These are phyloP conservation scores for Yamadazyma mexicana DNA, from an alignment of 1,139 yeast genomes.

Conservation along the genomic window DNA sequence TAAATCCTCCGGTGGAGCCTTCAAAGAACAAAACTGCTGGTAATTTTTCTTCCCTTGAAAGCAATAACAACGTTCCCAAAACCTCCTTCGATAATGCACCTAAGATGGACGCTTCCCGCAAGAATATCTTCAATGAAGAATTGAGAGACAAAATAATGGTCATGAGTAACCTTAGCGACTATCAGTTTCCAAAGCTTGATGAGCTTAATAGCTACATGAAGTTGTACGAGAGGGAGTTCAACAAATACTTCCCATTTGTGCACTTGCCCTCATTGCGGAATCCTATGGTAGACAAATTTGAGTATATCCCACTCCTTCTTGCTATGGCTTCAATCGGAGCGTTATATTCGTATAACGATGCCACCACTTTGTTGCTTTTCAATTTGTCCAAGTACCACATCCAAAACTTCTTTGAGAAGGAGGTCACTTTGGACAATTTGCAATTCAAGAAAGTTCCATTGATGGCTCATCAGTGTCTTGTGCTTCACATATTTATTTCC, in stretches of 20 bases:
- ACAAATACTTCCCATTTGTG: constrained; percentile 79
- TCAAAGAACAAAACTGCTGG: not conserved
- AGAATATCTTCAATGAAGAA: constrained; percentile 32
- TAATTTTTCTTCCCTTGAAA: not conserved
- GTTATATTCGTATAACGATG: constrained; percentile 75
- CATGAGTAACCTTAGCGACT: constrained; percentile 47
- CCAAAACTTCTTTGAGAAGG: constrained; percentile 70
- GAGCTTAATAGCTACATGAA: constrained; percentile 75
- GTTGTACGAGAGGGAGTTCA: constrained; percentile 71
- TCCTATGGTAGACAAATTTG: constrained; percentile 52
- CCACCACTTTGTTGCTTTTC: constrained; percentile 73
- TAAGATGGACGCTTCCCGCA: not conserved
- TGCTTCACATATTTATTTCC: constrained; percentile 78
- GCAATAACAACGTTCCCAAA: not conserved
- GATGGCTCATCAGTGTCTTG: constrained; percentile 86
- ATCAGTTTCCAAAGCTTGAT: constrained; percentile 68
- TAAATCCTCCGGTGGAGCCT: not conserved
- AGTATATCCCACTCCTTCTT: constrained; percentile 73
- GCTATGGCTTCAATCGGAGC: constrained; percentile 92
- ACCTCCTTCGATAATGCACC: not conserved
- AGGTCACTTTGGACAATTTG: constrained; percentile 42
- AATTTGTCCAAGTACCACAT: constrained; percentile 78
- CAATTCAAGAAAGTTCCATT: constrained; percentile 70
- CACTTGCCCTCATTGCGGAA: constrained; percentile 70
- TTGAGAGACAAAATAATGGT: constrained; percentile 55